A percentile compares a stretch with the other conserved stretches of the same genome.
Conservation (phyloP, 106 monocot genomes). For the Alisma plantagoaquatica region DNA sequence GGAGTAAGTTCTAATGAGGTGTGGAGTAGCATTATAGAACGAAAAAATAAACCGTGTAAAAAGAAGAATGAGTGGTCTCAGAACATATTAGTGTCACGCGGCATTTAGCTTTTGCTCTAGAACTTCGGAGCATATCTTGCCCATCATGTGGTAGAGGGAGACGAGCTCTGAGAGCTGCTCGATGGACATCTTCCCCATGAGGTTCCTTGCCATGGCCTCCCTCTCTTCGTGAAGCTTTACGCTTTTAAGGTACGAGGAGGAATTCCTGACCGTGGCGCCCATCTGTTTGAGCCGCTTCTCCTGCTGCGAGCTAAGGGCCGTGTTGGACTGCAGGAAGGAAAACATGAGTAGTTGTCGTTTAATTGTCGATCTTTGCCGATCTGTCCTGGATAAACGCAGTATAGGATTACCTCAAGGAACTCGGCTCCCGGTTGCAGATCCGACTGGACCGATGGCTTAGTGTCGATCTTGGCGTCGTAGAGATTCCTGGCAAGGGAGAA, state of each 20-base stretch:
- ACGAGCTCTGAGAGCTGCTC: constrained; percentile 63
- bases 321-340: constrained; percentile 39
- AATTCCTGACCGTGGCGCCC: constrained; percentile 81
- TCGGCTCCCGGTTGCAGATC: constrained; percentile 53
- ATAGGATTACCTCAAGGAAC: constrained; percentile 45
- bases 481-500: constrained; percentile 56
- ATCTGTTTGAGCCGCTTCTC: constrained; percentile 84
- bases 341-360: too few species aligned
- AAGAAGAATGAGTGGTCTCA: too few species aligned
- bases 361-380: too few species aligned
- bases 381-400: neutral
- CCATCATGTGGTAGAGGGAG: constrained; percentile 75
- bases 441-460: constrained; percentile 7
- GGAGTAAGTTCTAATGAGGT: too few species aligned
- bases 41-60: too few species aligned
- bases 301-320: constrained; percentile 54
- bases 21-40: too few species aligned
- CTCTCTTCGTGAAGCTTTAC: constrained; percentile 47
- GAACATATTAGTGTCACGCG: constrained; percentile 7
- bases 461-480: constrained; percentile 19
- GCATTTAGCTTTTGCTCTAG: constrained; percentile 51
- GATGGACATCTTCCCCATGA: constrained; percentile 60
- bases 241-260: constrained; percentile 35
- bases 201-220: constrained; percentile 34
- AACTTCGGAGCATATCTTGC: constrained; percentile 52